Percentiles rank a stretch among this genome's conserved stretches.
Evolutionary conservation across 495 filamentous ascomycete species (phyloP).

Genomic region (Filosporella fistucella): DNA sequence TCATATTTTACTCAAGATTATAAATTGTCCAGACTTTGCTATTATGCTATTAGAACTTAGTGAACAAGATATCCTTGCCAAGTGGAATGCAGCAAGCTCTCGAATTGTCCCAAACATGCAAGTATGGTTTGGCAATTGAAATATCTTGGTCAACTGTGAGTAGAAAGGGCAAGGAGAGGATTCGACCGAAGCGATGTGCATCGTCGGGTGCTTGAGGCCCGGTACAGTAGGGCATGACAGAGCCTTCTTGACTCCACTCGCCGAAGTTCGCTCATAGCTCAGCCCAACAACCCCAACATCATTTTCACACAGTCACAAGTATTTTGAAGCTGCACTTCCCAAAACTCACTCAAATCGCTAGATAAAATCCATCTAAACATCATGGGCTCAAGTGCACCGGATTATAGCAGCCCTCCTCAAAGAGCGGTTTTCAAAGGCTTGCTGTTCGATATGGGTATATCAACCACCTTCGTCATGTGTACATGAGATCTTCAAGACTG

Average conservation of each 20-base stretch:
- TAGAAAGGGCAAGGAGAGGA: no score
- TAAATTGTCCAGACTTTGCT: no score
- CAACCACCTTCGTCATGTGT: background rate
- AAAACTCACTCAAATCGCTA: background rate
- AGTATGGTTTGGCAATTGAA: no score
- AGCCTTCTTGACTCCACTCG: slow-evolving; percentile 5
- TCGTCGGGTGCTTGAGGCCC: no score
- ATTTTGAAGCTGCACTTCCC: slow-evolving; percentile 4
- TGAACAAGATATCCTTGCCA: no score
- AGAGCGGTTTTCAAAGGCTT: slow-evolving; percentile 60
- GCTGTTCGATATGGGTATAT: slow-evolving; percentile 87
- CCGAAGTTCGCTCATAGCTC: slow-evolving; percentile 5
- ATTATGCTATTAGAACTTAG: no score
- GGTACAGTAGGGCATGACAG: background rate
- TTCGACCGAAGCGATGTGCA: no score
- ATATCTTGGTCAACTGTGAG: no score
- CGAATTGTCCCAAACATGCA: no score
- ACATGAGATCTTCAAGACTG: background rate
- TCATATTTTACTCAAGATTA: no score
- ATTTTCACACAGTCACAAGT: slow-evolving; percentile 14
- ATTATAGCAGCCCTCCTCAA: slow-evolving; percentile 9
- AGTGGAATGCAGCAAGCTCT: no score
- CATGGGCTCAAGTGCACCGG: slow-evolving; percentile 18
- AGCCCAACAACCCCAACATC: slow-evolving; percentile 17
- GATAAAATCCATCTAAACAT: background rate